These are phyloP conservation scores for Clitopilus passeckerianus DNA, from an alignment of 768 basidiomycete genomes.

Conservation along the genomic window DNA sequence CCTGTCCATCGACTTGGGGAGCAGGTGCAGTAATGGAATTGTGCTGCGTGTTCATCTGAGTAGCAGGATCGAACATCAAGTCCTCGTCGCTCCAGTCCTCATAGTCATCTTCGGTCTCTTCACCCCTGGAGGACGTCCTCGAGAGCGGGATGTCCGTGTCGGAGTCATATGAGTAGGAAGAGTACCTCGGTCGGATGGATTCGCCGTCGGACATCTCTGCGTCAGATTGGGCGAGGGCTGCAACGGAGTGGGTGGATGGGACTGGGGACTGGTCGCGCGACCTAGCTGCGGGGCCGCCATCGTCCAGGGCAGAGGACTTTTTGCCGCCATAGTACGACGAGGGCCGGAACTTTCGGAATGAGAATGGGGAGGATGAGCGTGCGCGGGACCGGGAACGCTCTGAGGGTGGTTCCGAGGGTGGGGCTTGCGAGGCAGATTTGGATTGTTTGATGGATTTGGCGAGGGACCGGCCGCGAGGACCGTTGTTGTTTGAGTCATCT, in stretches of 20 bases:
- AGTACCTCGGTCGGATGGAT: conserved; percentile 49
- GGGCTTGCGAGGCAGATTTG: conserved; percentile 46
- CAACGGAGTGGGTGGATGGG: conserved; percentile 32
- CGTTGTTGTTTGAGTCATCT: conserved; percentile 12
- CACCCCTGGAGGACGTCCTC: conserved; percentile 27
- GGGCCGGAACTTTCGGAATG: conserved; percentile 60
- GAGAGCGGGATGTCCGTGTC: conserved; percentile 31
- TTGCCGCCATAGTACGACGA: background rate
- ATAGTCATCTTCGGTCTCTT: conserved; percentile 60
- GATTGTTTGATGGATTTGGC: conserved; percentile 37
- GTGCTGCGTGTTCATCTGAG: conserved; percentile 83
- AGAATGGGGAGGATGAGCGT: conserved; percentile 80
- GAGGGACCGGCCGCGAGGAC: conserved; percentile 50
- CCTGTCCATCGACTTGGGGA: conserved; percentile 17
- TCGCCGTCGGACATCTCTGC: conserved; percentile 54
- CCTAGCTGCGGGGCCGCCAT: background rate
- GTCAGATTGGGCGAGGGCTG: conserved; percentile 59
- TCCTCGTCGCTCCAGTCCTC: conserved; percentile 58
- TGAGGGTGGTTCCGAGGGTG: conserved; percentile 33
- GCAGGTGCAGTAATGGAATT: conserved; percentile 54
- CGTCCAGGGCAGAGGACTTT: background rate
- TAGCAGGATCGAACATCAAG: conserved; percentile 65
- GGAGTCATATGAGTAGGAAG: conserved; percentile 53
- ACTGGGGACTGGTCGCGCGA: conserved; percentile 49
- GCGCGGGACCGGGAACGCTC: conserved; percentile 49